Evolutionary conservation across 768 basidiomycete genomes (phyloP), one percentile per base, ranked within the genome.

Genomic region (Sporobolomyces phaffii): DNA sequence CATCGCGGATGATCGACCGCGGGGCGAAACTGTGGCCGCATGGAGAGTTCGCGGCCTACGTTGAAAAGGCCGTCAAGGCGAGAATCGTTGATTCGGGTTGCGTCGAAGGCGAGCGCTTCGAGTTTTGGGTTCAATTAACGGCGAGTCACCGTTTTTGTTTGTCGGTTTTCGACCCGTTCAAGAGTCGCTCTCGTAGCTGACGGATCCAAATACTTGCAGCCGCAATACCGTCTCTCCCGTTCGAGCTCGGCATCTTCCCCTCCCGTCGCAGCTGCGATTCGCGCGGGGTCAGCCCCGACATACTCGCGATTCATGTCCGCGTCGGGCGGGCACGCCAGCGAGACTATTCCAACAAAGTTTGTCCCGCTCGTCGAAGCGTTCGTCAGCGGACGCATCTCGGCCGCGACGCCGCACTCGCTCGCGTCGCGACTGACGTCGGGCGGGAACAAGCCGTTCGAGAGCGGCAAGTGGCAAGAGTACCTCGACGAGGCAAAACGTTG

Each of bases 61-160:
- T 34, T 11, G 52, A 36, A 22, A 36, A 38, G n/a, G 52, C 52
- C 20, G 52, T 53, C 13, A 7, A 36, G 36, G 52, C 52, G 22
- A 38, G 34, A 26, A 38, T 53, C 9, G 52, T 53, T 22, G 29
- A 53, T 17, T 36, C 52, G 14, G 34, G 34, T 22, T 20, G 13
- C 15, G 33, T 53, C 52, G 52, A 22, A 15, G 52, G 52, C 22
- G 34, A 38, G 20, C 6, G n/a, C 7, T 22, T 14, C 52, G 52
- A 53, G n/a, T 53, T 53, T 33, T 53, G 52, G 52, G 36, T 53
- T 38, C 33, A 53, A n/a, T 38, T 53, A 11, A 53, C 34, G 34
- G 52, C n/a, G n/a, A n/a, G n/a, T n/a, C n/a, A n/a, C n/a, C n/a
- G n/a, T n/a, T n/a, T n/a, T n/a, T n/a, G n/a, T n/a, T n/a, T n/a